Evolutionary conservation across 2,329 filamentous ascomycete species (phyloP).

Genomic region (Cadophora sp.): DNA sequence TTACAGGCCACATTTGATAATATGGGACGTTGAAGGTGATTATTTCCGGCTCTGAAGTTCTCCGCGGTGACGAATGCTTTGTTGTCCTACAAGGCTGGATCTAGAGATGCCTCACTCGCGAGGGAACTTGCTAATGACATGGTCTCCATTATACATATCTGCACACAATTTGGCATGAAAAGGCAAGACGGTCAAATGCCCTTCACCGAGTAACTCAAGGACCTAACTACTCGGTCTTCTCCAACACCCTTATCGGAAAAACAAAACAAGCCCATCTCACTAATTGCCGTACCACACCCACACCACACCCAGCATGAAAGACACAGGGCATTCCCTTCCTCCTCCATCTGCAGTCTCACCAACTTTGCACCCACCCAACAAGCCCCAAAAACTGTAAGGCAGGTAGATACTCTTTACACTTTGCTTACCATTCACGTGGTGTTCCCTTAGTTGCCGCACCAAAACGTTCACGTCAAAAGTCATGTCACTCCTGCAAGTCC

Average conservation of each 20-base stretch:
- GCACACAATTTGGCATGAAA: background rate
- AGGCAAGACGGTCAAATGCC: background rate
- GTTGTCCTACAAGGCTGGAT: background rate
- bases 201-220: background rate
- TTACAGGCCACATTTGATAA: background rate
- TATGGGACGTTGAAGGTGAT: background rate
- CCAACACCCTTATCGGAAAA: background rate
- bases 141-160: background rate
- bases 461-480: background rate
- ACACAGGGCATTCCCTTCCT: background rate
- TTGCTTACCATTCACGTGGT: too few species aligned
- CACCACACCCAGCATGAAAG: background rate
- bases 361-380: background rate
- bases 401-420: background rate
- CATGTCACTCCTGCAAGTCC: background rate
- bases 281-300: background rate
- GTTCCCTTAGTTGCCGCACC: too few species aligned
- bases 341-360: background rate
- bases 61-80: background rate
- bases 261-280: constrained; percentile 1
- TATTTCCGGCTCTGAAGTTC: background rate
- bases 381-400: background rate
- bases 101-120: background rate
- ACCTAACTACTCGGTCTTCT: background rate
- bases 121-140: background rate